Percentiles rank a stretch among this genome's conserved stretches.
Conservation (phyloP, 23 red algal genomes). For the Gracilaria domingensis region DNA sequence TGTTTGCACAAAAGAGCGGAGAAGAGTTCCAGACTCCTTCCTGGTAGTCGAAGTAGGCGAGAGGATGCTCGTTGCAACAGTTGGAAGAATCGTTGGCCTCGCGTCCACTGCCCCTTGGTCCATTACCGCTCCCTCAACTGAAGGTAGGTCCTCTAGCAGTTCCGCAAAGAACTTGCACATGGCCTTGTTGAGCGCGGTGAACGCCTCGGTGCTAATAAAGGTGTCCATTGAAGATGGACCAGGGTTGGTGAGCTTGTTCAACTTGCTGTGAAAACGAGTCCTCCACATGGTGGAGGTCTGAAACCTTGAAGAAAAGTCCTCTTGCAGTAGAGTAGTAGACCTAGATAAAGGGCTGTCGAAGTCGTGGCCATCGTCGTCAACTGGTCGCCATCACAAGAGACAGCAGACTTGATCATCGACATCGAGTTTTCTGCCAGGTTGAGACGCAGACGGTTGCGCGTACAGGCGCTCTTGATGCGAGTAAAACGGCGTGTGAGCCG, state of each 20-base stretch:
- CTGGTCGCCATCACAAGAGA: background rate
- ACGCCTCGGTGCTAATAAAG: conserved; percentile 32
- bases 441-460: background rate
- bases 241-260: background rate
- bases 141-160: conserved; percentile 48
- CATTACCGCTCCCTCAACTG: background rate
- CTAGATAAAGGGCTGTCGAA: background rate
- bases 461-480: conserved; percentile 45
- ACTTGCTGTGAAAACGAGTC: conserved; percentile 2
- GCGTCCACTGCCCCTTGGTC: background rate
- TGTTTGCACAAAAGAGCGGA: conserved; percentile 19
- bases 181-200: conserved; percentile 29
- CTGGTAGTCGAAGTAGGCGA: conserved; percentile 5
- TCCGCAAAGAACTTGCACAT: conserved; percentile 75
- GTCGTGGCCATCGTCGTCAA: conserved; percentile 19
- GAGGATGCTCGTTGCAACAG: background rate
- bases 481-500: conserved; percentile 34
- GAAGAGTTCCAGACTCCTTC: conserved; percentile 15
- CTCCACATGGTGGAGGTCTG: conserved; percentile 41
- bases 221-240: conserved; percentile 8
- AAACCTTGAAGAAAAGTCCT: background rate
- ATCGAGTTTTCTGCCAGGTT: conserved; percentile 11
- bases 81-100: background rate
- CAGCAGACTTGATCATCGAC: background rate
- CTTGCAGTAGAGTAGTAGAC: background rate